Conservation (phyloP, 495 filamentous ascomycete species). For the Xylaria cubensis region DNA sequence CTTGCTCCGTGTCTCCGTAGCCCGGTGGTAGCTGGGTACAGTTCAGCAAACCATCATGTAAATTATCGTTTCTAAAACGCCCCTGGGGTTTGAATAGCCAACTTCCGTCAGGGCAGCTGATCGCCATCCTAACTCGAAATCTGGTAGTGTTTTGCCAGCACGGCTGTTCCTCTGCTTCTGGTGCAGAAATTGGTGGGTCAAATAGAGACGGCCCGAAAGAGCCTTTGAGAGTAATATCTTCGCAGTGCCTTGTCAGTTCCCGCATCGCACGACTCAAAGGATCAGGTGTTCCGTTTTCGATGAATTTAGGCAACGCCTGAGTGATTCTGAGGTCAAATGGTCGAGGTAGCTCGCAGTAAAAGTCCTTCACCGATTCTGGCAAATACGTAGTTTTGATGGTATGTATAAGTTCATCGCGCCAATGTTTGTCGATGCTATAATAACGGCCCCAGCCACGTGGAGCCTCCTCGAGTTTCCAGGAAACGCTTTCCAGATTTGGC, state of each 20-base stretch:
- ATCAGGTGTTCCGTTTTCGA: neutral
- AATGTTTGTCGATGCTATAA: neutral
- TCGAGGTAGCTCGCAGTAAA: neutral
- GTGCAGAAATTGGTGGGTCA: neutral
- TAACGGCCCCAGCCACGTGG: neutral
- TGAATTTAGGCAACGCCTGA: neutral
- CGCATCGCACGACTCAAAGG: neutral
- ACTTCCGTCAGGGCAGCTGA: neutral
- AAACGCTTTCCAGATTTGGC: neutral
- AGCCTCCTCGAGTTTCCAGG: neutral
- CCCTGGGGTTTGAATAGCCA: neutral
- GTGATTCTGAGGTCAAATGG: neutral
- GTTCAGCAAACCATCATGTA: neutral
- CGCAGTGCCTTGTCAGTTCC: neutral
- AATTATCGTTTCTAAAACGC: neutral
- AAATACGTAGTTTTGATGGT: neutral
- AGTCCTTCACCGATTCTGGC: neutral
- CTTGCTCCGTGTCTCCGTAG: neutral
- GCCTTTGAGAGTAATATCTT: neutral
- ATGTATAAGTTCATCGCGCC: neutral
- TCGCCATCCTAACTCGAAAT: neutral
- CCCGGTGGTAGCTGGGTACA: neutral
- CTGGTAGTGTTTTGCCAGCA: neutral
- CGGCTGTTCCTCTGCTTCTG: neutral
- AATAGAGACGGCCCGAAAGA: neutral